phyloP scores from a whole-genome alignment of 768 basidiomycete genomes.

The Boletus subcaerulescens region DNA sequence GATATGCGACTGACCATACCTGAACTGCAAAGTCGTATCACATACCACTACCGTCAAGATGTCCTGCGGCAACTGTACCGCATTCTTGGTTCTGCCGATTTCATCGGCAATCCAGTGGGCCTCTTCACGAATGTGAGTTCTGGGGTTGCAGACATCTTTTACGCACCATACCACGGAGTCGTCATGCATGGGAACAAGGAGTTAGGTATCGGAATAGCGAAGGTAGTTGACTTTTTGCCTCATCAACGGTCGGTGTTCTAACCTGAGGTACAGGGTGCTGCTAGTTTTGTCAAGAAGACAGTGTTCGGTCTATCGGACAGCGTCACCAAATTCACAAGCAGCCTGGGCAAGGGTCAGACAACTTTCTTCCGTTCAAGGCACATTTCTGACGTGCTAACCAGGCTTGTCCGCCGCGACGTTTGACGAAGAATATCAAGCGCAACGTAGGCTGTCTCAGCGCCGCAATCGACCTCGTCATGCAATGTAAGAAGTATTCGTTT shows the following conservation, averaged over 20 bases:
- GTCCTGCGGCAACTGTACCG: conserved; percentile 92
- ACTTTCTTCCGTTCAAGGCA: neutral
- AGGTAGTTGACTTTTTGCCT: conserved; percentile 44
- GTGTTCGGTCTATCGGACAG: conserved; percentile 96
- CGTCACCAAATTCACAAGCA: conserved; percentile 97
- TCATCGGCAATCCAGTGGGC: conserved; percentile 94
- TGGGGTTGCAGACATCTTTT: conserved; percentile 97
- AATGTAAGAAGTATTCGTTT: conserved; percentile 50
- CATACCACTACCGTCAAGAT: conserved; percentile 92
- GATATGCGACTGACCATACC: conserved; percentile 88
- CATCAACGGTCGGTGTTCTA: conserved; percentile 1
- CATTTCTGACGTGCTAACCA: conserved; percentile 28
- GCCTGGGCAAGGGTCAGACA: conserved; percentile 84
- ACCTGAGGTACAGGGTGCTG: conserved; percentile 69
- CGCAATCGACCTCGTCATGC: conserved; percentile 96
- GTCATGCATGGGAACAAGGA: conserved; percentile 96
- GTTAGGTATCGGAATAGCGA: conserved; percentile 90
- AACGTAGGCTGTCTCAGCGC: conserved; percentile 81
- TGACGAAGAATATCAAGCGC: conserved; percentile 92
- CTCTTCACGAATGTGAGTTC: conserved; percentile 98
- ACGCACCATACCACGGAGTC: conserved; percentile 95
- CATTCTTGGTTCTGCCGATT: conserved; percentile 96
- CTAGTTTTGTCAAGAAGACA: conserved; percentile 98
- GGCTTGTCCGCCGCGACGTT: conserved; percentile 96
- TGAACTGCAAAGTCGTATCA: conserved; percentile 79